Evolutionary conservation across 2,329 filamentous ascomycete species (phyloP), one percentile per base, ranked within the genome.

Genomic region (Trichophyton mentagrophytes): DNA sequence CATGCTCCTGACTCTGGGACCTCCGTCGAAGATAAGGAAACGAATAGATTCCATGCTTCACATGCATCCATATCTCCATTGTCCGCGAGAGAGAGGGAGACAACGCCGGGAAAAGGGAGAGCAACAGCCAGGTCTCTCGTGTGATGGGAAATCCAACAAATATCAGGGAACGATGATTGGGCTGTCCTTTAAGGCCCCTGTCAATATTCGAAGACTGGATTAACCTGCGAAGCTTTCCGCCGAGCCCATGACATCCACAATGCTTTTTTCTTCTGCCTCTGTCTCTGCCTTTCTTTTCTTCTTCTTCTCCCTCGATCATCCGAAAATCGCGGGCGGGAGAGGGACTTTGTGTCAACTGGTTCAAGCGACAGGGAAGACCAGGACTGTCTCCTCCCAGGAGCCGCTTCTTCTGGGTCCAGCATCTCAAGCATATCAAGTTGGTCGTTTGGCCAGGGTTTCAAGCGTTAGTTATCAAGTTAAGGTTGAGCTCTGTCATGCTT

Each of bases 161-260:
- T 55, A 55, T 33, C n/a, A 55, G 8, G n/a, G 27, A 2, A 8
- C 17, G 27, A 36, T 55, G 51, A 55, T 55, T 55, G 51, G 51
- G 11, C 30, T 20, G 30, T 7, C 27, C 36, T 25, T 7, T n/a
- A 36, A 55, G 17, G 27, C 51, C 51, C 51, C n/a, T 55, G 51
- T 27, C 51, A 22, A 55, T 55, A 55, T n/a, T 55, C n/a, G 13
- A 55, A 11, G 36, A 27, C 51, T 27, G 27, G 51, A 20, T 55
- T 36, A 30, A 55, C 51, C 51, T 9, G 30, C 51, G 51, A 36
- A 55, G 51, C 51, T 55, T 30, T 55, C 51, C 51, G 51, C 51
- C 51, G 30, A 55, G 30, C 51, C 27, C 51, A 55, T 33, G 27
- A 17, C n/a, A 55, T 55, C 49, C 9, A 8, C 49, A 15, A 33